A percentile compares a stretch with the other conserved stretches of the same genome.
These are phyloP conservation scores for Somion occarium DNA, from an alignment of 1,284 basidiomycete species.

Conservation along the genomic window DNA sequence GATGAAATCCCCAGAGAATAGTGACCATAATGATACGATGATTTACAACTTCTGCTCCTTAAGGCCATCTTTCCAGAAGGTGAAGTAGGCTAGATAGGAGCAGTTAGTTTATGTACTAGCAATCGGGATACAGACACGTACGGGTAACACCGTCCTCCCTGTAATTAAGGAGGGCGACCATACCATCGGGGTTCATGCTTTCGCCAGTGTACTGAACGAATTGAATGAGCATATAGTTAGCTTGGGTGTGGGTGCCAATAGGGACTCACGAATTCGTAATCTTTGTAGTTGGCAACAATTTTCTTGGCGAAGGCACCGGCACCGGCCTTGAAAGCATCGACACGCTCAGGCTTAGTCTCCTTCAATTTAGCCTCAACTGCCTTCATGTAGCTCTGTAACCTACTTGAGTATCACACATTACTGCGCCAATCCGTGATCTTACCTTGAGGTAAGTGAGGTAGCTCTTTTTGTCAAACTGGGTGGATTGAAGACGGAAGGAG, in stretches of 20 bases:
- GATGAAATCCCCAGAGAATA: neutral
- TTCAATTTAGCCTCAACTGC: constrained; percentile 62
- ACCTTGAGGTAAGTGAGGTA: constrained; percentile 90
- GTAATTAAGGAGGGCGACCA: constrained; percentile 88
- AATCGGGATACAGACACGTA: constrained; percentile 22
- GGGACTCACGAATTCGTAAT: constrained; percentile 79
- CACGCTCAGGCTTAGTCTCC: constrained; percentile 60
- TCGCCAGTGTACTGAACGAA: constrained; percentile 75
- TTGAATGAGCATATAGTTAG: constrained; percentile 10
- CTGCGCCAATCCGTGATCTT: constrained; percentile 4
- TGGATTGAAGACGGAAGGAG: constrained; percentile 88
- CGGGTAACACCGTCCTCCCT: constrained; percentile 75
- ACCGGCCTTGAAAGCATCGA: constrained; percentile 81
- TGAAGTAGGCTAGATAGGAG: constrained; percentile 71
- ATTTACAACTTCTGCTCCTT: constrained; percentile 69
- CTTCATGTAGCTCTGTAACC: constrained; percentile 83
- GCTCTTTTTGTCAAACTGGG: constrained; percentile 89
- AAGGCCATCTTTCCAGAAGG: constrained; percentile 90
- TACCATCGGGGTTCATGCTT: constrained; percentile 82
- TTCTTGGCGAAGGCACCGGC: constrained; percentile 83
- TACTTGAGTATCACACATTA: neutral
- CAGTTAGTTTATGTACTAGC: constrained; percentile 10
- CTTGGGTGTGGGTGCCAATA: neutral
- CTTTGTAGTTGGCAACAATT: constrained; percentile 85
- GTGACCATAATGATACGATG: constrained; percentile 7